Evolutionary conservation across 805 yeast species (phyloP).

Genomic region (Pichia gijzeniarum): DNA sequence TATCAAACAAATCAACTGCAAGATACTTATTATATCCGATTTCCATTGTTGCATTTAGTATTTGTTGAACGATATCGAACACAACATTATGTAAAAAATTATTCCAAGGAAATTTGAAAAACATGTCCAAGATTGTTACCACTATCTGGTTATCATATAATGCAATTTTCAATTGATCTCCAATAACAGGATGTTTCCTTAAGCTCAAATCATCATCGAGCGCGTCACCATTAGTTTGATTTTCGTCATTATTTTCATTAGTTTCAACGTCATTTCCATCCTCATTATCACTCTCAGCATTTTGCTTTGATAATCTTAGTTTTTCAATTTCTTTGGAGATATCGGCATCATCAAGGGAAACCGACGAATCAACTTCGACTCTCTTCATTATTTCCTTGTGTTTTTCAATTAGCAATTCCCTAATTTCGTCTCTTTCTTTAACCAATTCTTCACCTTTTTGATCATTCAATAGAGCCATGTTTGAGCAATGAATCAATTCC

Average conservation of each 20-base stretch:
- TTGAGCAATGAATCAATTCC: conserved; percentile 93
- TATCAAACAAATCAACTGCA: conserved; percentile 64
- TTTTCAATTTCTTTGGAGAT: conserved; percentile 31
- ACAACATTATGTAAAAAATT: conserved; percentile 96
- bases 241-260: conserved; percentile 10
- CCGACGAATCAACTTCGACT: conserved; percentile 24
- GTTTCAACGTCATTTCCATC: neutral
- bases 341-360: conserved; percentile 28
- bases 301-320: conserved; percentile 22
- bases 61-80: conserved; percentile 92
- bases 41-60: conserved; percentile 70
- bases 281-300: conserved; percentile 5
- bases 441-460: conserved; percentile 63
- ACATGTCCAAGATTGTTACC: conserved; percentile 60
- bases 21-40: conserved; percentile 78
- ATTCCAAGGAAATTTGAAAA: conserved; percentile 90
- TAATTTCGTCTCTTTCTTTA: conserved; percentile 57
- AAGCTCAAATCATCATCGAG: conserved; percentile 30
- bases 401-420: conserved; percentile 39
- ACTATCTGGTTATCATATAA: conserved; percentile 70
- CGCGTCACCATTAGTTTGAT: conserved; percentile 20
- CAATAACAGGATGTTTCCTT: conserved; percentile 63
- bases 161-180: conserved; percentile 81
- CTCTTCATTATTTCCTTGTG: conserved; percentile 23
- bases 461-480: conserved; percentile 86